Percentiles rank a stretch among this genome's conserved stretches.
phyloP scores from a whole-genome alignment of 192 early-diverging fungal species.

The Anaeromyces robustus region DNA sequence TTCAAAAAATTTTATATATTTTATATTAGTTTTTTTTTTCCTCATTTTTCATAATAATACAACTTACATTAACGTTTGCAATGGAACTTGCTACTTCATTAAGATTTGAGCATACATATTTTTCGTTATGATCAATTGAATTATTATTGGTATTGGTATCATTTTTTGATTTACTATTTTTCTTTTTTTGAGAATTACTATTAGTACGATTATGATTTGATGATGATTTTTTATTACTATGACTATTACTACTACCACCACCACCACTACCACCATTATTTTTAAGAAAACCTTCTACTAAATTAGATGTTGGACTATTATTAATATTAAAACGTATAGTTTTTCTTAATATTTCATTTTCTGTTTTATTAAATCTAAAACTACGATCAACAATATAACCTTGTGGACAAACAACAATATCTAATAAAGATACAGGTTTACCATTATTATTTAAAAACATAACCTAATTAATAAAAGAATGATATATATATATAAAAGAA shows the following conservation, averaged over 20 bases:
- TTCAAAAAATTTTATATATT: too few species aligned
- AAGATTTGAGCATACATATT: background rate
- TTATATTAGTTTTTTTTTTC: too few species aligned
- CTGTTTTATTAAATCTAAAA: background rate
- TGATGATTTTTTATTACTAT: background rate
- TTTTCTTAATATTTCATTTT: constrained; percentile 2
- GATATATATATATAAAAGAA: background rate
- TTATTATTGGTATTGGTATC: background rate
- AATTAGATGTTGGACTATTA: background rate
- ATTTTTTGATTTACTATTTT: background rate
- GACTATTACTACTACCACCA: too few species aligned
- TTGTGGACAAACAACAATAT: background rate
- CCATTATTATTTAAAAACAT: constrained; percentile 1
- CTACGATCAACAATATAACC: background rate
- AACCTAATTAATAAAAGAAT: too few species aligned
- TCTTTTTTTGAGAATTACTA: background rate
- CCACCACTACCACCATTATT: too few species aligned
- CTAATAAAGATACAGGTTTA: constrained; percentile 1
- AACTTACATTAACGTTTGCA: background rate
- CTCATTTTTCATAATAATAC: too few species aligned
- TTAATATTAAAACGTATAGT: background rate
- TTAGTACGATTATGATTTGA: background rate
- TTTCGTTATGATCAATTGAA: background rate
- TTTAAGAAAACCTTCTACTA: background rate
- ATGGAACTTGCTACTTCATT: background rate